A percentile compares a stretch with the other conserved stretches of the same genome.
phyloP scores from a whole-genome alignment of 768 basidiomycete genomes.

The Punctularia strigosozonata region DNA sequence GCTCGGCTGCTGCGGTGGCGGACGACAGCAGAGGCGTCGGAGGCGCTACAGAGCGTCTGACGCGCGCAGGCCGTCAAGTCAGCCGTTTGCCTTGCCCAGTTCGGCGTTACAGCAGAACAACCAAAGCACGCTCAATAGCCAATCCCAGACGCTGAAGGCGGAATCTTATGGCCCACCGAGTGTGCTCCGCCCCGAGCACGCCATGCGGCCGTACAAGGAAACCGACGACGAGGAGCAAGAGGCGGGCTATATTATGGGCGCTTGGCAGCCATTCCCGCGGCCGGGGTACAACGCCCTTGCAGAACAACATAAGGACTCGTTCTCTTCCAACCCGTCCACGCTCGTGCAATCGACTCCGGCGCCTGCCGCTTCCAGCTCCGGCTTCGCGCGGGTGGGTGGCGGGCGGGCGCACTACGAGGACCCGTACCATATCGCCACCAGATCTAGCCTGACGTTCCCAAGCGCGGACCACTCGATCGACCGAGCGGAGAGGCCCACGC shows the following conservation, averaged over 20 bases:
- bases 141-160: no score
- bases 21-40: conserved; percentile 8
- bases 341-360: not conserved
- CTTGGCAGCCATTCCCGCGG: conserved; percentile 73
- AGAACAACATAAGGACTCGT: conserved; percentile 19
- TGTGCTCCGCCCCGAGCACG: conserved; percentile 72
- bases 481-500: no score
- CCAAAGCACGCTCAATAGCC: not conserved
- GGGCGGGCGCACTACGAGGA: conserved; percentile 78
- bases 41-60: conserved; percentile 2
- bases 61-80: not conserved
- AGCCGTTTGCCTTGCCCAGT: not conserved
- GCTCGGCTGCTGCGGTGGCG: conserved; percentile 49
- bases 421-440: conserved; percentile 65
- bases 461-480: conserved; percentile 53
- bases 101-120: not conserved
- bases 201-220: conserved; percentile 61
- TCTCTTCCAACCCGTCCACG: conserved; percentile 12
- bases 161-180: conserved; percentile 54
- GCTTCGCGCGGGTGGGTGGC: conserved; percentile 81
- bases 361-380: conserved; percentile 24
- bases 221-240: conserved; percentile 75
- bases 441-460: conserved; percentile 43
- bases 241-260: conserved; percentile 83
- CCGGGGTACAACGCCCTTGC: conserved; percentile 36